A percentile compares a stretch with the other conserved stretches of the same genome.
Evolutionary conservation across 2,329 filamentous ascomycete genomes (phyloP).

Genomic region (Penicillium sp.): DNA sequence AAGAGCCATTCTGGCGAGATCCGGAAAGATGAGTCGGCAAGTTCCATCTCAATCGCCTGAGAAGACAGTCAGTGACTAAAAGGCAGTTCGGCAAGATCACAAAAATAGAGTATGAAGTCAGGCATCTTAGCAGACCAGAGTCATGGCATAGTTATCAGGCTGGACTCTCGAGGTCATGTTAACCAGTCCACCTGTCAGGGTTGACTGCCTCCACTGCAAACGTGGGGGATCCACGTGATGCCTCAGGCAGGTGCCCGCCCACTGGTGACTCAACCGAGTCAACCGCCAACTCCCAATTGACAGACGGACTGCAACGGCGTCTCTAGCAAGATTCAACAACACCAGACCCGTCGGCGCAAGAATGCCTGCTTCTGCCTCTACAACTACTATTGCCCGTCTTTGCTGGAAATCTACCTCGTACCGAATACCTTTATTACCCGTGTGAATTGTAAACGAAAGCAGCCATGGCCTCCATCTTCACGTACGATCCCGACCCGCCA

Average conservation of each 20-base stretch:
- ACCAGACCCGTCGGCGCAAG: slow-evolving; percentile 10
- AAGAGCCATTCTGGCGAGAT: not conserved
- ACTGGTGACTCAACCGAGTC: slow-evolving; percentile 23
- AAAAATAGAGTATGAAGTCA: not conserved
- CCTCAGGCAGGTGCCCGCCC: slow-evolving; percentile 7
- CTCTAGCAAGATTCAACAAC: not conserved
- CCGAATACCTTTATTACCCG: slow-evolving; percentile 16
- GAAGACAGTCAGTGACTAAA: not conserved
- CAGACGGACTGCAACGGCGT: not conserved
- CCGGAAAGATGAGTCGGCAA: not conserved
- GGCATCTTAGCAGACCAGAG: not conserved
- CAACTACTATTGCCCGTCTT: not conserved
- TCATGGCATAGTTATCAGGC: not conserved
- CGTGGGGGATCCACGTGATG: slow-evolving; percentile 18
- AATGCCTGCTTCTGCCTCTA: slow-evolving; percentile 17
- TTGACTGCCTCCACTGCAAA: not conserved
- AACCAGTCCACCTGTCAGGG: not conserved
- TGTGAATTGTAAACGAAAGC: slow-evolving; percentile 14
- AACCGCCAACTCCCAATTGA: not conserved
- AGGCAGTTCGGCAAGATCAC: not conserved
- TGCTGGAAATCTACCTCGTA: slow-evolving; percentile 10
- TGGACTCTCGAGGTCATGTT: not conserved
- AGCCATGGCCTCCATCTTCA: slow-evolving; percentile 90
- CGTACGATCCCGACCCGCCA: slow-evolving; percentile 85
- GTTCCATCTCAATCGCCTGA: not conserved